Evolutionary conservation across 768 basidiomycete species (phyloP).

Genomic region (Amanita exitialis): DNA sequence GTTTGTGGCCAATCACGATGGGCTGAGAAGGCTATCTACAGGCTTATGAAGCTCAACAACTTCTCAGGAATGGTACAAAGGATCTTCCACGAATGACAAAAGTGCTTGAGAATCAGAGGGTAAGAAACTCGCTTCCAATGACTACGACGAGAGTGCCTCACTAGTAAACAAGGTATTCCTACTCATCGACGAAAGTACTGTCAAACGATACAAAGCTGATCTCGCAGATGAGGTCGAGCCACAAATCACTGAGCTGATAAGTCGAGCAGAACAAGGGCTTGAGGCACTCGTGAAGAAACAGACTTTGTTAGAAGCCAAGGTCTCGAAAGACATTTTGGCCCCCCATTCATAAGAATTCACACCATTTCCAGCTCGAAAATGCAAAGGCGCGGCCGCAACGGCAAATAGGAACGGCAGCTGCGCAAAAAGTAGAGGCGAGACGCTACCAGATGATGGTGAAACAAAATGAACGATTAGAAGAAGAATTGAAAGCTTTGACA

Average conservation of each 20-base stretch:
- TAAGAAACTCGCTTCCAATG: conserved; percentile 16
- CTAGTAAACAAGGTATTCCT: conserved; percentile 48
- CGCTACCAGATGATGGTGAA: conserved; percentile 54
- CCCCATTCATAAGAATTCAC: neutral
- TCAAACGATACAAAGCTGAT: conserved; percentile 66
- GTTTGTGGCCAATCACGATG: conserved; percentile 1
- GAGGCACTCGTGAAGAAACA: conserved; percentile 53
- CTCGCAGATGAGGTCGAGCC: conserved; percentile 77
- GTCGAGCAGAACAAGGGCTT: conserved; percentile 61
- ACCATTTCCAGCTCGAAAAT: conserved; percentile 40
- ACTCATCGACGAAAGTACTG: conserved; percentile 61
- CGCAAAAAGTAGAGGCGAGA: conserved; percentile 58
- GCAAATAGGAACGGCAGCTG: conserved; percentile 36
- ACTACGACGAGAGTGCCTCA: neutral
- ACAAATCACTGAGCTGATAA: conserved; percentile 64
- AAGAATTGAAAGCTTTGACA: conserved; percentile 49
- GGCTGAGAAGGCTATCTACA: conserved; percentile 14
- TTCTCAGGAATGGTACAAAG: conserved; percentile 58
- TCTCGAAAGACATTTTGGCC: conserved; percentile 14
- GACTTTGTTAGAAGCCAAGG: conserved; percentile 53
- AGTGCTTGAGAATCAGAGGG: conserved; percentile 59
- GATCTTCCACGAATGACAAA: conserved; percentile 66
- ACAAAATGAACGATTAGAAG: conserved; percentile 59
- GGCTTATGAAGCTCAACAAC: conserved; percentile 59
- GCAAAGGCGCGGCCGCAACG: conserved; percentile 35